phyloP scores from a whole-genome alignment of 129 eudicot species.

The Heracleum sosnowskyi region DNA sequence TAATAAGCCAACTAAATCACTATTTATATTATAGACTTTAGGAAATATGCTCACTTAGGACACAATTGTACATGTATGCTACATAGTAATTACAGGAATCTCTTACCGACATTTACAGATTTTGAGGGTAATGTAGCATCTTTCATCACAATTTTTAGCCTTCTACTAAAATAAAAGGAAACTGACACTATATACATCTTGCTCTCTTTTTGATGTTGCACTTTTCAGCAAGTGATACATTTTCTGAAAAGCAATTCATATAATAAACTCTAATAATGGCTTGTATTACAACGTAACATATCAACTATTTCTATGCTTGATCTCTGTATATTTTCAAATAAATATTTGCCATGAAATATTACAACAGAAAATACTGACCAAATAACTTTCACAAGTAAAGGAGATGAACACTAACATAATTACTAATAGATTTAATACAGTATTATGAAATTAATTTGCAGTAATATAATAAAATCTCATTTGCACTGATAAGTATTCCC shows the following conservation, averaged over 20 bases:
- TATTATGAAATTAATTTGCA: not conserved
- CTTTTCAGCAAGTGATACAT: not conserved
- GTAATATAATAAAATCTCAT: not conserved
- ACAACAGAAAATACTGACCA: not conserved
- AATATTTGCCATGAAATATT: not conserved
- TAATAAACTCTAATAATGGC: not conserved
- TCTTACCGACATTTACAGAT: not conserved
- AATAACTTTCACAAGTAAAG: not conserved
- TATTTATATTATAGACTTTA: not conserved
- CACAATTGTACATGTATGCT: not conserved
- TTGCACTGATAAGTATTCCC: not conserved
- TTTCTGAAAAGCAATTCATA: not conserved
- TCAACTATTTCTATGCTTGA: not conserved
- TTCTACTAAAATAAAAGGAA: not conserved
- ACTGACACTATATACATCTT: not conserved
- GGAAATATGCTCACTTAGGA: not conserved
- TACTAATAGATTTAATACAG: not conserved
- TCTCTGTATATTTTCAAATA: not conserved
- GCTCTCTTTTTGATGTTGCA: not conserved
- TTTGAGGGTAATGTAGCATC: not conserved
- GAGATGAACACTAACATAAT: not conserved
- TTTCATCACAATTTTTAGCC: not conserved
- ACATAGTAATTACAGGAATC: not conserved
- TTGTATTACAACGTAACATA: not conserved
- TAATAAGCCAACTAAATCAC: not conserved